phyloP scores from a whole-genome alignment of 139 green algal genomes.

The Haematococcus lacustris region DNA sequence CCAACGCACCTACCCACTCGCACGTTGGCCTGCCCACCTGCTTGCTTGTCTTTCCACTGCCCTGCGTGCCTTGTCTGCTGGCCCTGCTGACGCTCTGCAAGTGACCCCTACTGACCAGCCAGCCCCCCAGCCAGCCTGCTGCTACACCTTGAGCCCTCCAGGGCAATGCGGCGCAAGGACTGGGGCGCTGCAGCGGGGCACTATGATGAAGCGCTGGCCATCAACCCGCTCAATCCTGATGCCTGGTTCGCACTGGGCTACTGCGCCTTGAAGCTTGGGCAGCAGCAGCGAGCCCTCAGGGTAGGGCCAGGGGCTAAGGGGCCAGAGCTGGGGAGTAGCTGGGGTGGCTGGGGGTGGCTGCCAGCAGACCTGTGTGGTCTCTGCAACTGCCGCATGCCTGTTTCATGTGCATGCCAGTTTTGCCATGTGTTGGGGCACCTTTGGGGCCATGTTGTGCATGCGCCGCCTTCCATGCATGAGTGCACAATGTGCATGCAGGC shows the following conservation, averaged over 20 bases:
- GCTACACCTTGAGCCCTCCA: too few relatives aligned
- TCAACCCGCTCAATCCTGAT: slow-evolving; percentile 80
- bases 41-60: too few relatives aligned
- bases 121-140: too few relatives aligned
- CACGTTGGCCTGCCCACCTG: background rate
- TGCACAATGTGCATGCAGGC: slow-evolving; percentile 12
- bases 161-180: slow-evolving; percentile 38
- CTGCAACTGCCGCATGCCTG: background rate
- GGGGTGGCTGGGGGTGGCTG: too few relatives aligned
- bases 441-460: too few relatives aligned
- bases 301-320: slow-evolving; percentile 9
- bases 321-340: too few relatives aligned
- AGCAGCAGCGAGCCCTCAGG: slow-evolving; percentile 25
- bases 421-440: too few relatives aligned
- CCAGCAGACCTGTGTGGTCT: too few relatives aligned
- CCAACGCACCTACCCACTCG: background rate
- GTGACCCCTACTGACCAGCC: too few relatives aligned
- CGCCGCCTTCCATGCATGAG: background rate
- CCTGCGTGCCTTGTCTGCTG: too few relatives aligned
- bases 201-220: slow-evolving; percentile 68
- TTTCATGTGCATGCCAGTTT: background rate
- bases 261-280: slow-evolving; percentile 42
- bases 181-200: slow-evolving; percentile 45
- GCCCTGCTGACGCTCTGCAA: too few relatives aligned
- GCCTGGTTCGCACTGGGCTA: slow-evolving; percentile 89